phyloP scores from a whole-genome alignment of 371 early-diverging fungal genomes.

The Mucor racemosus region DNA sequence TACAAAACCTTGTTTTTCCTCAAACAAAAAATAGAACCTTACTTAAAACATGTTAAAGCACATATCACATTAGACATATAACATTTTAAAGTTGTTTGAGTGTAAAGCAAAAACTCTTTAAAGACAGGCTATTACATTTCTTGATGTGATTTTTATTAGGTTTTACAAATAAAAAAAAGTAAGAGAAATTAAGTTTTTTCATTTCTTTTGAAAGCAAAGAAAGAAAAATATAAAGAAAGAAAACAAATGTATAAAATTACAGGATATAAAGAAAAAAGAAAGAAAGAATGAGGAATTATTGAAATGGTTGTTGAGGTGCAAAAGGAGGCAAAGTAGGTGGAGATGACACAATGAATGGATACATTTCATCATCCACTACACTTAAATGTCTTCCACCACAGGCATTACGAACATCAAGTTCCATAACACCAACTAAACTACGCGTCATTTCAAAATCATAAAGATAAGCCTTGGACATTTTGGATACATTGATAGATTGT shows the following conservation, averaged over 20 bases:
- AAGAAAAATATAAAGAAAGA: constrained; percentile 8
- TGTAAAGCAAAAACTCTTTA: no score
- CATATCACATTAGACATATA: no score
- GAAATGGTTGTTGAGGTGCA: constrained; percentile 1
- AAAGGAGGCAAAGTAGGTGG: constrained; percentile 8
- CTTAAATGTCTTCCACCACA: constrained; percentile 16
- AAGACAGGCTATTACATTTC: no score
- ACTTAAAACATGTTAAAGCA: no score
- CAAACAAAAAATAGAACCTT: no score
- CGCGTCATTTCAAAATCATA: constrained; percentile 48
- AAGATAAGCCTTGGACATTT: constrained; percentile 34
- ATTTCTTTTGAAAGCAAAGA: background rate
- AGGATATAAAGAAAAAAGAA: background rate
- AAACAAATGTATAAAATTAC: background rate
- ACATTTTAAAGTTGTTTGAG: no score
- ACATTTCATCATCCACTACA: constrained; percentile 9
- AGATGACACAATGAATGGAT: background rate
- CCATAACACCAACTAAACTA: constrained; percentile 35
- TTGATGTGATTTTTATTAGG: background rate
- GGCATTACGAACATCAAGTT: constrained; percentile 27
- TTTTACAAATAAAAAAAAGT: background rate
- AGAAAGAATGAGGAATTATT: background rate
- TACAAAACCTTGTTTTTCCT: no score
- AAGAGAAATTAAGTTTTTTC: constrained; percentile 5
- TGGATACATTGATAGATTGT: constrained; percentile 39